phyloP scores from a whole-genome alignment of 352 stramenopile genomes.

The Pythium dissotocum region DNA sequence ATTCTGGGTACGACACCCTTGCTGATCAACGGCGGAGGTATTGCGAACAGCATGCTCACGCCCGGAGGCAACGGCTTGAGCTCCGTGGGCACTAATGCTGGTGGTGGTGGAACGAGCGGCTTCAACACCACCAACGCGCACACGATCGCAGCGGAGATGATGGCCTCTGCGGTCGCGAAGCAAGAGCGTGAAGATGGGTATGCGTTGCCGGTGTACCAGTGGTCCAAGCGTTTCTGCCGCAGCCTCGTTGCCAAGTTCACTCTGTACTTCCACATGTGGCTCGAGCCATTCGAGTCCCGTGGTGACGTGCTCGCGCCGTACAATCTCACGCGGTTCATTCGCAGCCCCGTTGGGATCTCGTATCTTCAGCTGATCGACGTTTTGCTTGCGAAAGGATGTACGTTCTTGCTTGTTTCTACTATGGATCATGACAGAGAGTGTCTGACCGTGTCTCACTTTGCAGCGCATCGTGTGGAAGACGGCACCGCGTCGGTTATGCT shows the following conservation, averaged over 20 bases:
- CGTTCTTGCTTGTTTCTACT: slow-evolving; percentile 16
- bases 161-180: slow-evolving; percentile 69
- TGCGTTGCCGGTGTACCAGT: slow-evolving; percentile 77
- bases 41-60: slow-evolving; percentile 24
- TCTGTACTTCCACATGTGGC: slow-evolving; percentile 81
- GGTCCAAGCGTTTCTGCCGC: slow-evolving; percentile 81
- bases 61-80: slow-evolving; percentile 25
- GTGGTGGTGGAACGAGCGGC: slow-evolving; percentile 25
- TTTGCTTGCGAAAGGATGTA: slow-evolving; percentile 66
- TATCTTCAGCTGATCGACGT: slow-evolving; percentile 85
- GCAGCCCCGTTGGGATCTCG: slow-evolving; percentile 72
- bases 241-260: slow-evolving; percentile 84
- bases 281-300: slow-evolving; percentile 68
- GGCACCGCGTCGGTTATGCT: slow-evolving; percentile 63
- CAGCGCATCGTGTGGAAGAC: slow-evolving; percentile 54
- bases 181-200: slow-evolving; percentile 81
- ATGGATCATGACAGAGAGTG: too few relatives aligned
- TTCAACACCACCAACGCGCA: slow-evolving; percentile 45
- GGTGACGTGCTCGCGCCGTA: slow-evolving; percentile 54
- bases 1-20: slow-evolving; percentile 51
- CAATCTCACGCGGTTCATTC: slow-evolving; percentile 73
- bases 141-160: slow-evolving; percentile 74
- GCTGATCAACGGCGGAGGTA: slow-evolving; percentile 15
- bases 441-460: too few relatives aligned
- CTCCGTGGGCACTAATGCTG: slow-evolving; percentile 22